A percentile compares a stretch with the other conserved stretches of the same genome.
phyloP scores from a whole-genome alignment of 2,329 filamentous ascomycete species.

The Ascocoryne sarcoides region DNA sequence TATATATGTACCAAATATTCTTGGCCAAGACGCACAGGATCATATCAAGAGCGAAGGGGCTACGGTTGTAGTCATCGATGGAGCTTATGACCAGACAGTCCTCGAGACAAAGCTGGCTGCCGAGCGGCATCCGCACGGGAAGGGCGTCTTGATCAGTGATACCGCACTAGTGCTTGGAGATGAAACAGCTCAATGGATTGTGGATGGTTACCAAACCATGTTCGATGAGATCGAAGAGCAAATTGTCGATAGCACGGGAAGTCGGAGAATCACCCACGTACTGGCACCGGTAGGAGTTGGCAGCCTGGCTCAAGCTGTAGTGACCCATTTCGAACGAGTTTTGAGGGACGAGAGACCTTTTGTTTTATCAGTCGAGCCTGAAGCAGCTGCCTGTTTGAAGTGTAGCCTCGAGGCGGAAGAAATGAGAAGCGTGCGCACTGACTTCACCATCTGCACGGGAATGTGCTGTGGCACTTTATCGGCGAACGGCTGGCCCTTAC shows the following conservation, averaged over 20 bases:
- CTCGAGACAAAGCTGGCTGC: conserved; percentile 5
- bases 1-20: conserved; percentile 55
- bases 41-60: conserved; percentile 56
- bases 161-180: conserved; percentile 58
- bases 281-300: conserved; percentile 66
- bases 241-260: conserved; percentile 36
- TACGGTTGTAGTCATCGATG: conserved; percentile 43
- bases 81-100: conserved; percentile 58
- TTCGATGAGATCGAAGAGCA: conserved; percentile 59
- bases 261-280: conserved; percentile 36
- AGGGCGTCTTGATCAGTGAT: conserved; percentile 55
- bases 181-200: conserved; percentile 60
- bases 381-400: conserved; percentile 52
- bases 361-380: conserved; percentile 61
- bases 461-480: conserved; percentile 43
- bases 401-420: conserved; percentile 36
- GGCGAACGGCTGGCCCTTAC: conserved; percentile 36
- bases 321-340: conserved; percentile 50
- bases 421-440: conserved; percentile 32
- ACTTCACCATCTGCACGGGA: conserved; percentile 39
- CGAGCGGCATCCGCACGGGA: conserved; percentile 9
- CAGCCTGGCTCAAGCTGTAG: conserved; percentile 61
- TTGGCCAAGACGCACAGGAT: conserved; percentile 44
- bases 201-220: conserved; percentile 71
- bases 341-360: conserved; percentile 31